Conservation (phyloP, 2,329 filamentous ascomycete genomes). For the Fusarium metavorans region DNA sequence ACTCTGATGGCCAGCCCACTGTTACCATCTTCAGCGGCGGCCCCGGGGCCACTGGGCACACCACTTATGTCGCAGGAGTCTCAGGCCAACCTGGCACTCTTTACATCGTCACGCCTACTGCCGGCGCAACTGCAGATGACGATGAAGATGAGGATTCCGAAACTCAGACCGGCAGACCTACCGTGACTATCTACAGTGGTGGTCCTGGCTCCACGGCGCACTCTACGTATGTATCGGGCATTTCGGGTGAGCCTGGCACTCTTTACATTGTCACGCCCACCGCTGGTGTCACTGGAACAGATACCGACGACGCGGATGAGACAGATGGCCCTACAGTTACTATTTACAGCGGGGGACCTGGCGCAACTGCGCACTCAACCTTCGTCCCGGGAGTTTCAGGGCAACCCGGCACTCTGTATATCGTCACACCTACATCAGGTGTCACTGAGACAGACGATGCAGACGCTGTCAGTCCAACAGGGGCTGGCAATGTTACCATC, state of each 20-base stretch:
- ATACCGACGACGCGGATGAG: too few species aligned
- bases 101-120: slow-evolving; percentile 14
- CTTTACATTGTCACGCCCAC: neutral
- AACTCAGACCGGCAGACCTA: neutral
- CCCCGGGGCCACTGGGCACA: neutral
- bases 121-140: neutral
- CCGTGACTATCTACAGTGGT: neutral
- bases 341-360: slow-evolving; percentile 4
- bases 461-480: neutral
- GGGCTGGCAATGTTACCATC: neutral
- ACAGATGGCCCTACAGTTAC: neutral
- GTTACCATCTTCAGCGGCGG: slow-evolving; percentile 12
- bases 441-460: neutral
- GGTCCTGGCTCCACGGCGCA: neutral
- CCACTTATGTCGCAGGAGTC: neutral
- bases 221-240: neutral
- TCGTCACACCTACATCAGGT: slow-evolving; percentile 2
- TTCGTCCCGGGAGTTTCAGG: neutral
- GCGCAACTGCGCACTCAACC: neutral
- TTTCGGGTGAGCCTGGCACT: neutral
- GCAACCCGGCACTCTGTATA: slow-evolving; percentile 12
- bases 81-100: slow-evolving; percentile 9
- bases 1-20: neutral
- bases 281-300: neutral
- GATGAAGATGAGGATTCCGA: neutral